Evolutionary conservation across 495 filamentous ascomycete species (phyloP).

Genomic region (Penicillium silybi): DNA sequence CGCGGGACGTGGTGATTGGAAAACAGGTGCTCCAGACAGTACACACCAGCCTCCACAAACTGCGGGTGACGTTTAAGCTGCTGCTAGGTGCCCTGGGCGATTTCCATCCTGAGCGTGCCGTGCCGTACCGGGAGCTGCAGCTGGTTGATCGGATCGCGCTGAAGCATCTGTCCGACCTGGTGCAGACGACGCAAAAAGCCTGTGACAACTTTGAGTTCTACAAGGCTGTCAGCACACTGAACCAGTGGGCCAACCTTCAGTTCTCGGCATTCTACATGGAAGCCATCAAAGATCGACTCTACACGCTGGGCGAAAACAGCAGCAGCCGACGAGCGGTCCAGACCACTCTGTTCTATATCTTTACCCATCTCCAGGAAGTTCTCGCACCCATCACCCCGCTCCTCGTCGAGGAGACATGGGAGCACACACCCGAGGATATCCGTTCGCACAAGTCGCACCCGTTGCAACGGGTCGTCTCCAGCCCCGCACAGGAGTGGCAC

Average conservation of each 20-base stretch:
- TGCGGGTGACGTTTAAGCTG: constrained; percentile 82
- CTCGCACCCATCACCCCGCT: constrained; percentile 78
- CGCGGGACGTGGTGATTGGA: constrained; percentile 76
- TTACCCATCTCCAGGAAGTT: constrained; percentile 66
- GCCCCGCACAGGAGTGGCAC: constrained; percentile 34
- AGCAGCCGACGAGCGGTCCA: constrained; percentile 52
- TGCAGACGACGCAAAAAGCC: constrained; percentile 53
- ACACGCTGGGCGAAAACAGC: constrained; percentile 65
- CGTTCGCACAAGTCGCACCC: constrained; percentile 47
- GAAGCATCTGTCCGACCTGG: constrained; percentile 62
- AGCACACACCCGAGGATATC: constrained; percentile 62
- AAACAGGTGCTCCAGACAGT: constrained; percentile 68
- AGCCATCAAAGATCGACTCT: constrained; percentile 82
- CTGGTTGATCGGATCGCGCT: constrained; percentile 73
- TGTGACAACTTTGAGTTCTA: constrained; percentile 76
- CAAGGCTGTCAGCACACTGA: constrained; percentile 67
- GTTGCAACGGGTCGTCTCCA: constrained; percentile 33
- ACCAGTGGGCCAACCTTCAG: constrained; percentile 73
- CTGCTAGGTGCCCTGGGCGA: constrained; percentile 74
- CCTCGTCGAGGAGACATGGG: constrained; percentile 86
- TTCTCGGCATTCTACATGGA: constrained; percentile 95
- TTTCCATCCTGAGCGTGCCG: constrained; percentile 39
- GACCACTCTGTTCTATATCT: constrained; percentile 67
- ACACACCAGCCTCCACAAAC: constrained; percentile 74
- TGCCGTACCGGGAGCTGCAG: constrained; percentile 41